Base-by-base conservation (phyloP, 306 rosid species). In the Carpinus fangiana region DNA sequence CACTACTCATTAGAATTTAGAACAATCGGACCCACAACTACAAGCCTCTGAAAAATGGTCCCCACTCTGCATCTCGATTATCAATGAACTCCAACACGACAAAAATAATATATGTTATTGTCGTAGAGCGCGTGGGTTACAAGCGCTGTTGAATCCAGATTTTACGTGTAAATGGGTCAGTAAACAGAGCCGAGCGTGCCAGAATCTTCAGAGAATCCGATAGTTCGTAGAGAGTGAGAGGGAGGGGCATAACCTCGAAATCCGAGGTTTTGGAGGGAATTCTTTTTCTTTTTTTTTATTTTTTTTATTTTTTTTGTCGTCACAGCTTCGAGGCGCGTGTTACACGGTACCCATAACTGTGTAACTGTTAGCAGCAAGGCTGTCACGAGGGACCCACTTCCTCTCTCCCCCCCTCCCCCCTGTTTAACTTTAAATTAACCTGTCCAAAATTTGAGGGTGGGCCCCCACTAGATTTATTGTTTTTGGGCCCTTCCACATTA, bases 171-270 rank as follows among this genome's bases (percentile, higher is more conserved):
- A 26, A 14, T 8, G 8, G 45, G 74, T 57, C 31, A 26, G 16
- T 12, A 48, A 0, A 0, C 12, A 38, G 75, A 75, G 26, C 26
- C 26, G 26, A 23, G 85, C 83, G 81, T 82, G 88, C 72, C 78
- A 60, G 80, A 82, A 72, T 72, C 77, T 31, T 41, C 77, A 74
- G 76, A 74, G 78, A 83, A 83, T 83, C 84, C 54, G 78, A 79
- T 72, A 75, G 36, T 14, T 8, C 31, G 36, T 7, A 45, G 10
- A 16, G 18, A n/a, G n/a, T n/a, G n/a, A 14, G 48, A 51, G 69
- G 74, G 52, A 14, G 21, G 38, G 45, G 75, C 51, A 73, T 20
- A 13, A 50, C 80, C 90, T 75, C 90, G 84, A 46, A 74, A 76
- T 82, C 91, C 84, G 82, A 88, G 81, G 86, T 85, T 81, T 34